Evolutionary conservation across 2,329 filamentous ascomycete genomes (phyloP).

Genomic region (Monilinia fructicola): DNA sequence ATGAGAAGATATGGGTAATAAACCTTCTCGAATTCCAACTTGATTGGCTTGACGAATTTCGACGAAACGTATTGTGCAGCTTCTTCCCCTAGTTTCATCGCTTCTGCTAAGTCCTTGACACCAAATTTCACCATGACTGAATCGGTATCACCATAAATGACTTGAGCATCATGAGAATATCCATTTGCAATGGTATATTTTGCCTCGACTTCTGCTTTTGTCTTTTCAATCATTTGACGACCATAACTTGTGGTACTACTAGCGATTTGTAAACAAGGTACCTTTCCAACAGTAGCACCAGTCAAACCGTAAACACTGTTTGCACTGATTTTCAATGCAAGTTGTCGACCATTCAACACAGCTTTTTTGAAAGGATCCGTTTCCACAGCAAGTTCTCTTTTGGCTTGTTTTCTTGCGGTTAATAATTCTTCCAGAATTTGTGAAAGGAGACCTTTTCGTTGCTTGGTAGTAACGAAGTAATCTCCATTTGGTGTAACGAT

Average conservation of each 20-base stretch:
- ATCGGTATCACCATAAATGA: constrained; percentile 98
- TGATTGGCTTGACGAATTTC: constrained; percentile 96
- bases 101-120: constrained; percentile 77
- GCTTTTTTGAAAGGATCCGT: constrained; percentile 98
- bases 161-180: constrained; percentile 89
- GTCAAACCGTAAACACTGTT: constrained; percentile 98
- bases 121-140: constrained; percentile 99
- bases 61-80: constrained; percentile 83
- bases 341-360: constrained; percentile 92
- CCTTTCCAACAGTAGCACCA: constrained; percentile 91
- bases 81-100: constrained; percentile 95
- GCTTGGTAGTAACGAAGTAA: constrained; percentile 83
- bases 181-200: constrained; percentile 91
- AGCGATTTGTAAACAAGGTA: constrained; percentile 91
- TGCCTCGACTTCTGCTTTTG: constrained; percentile 90
- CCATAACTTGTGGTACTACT: constrained; percentile 97
- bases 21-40: constrained; percentile 98
- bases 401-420: constrained; percentile 89
- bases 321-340: constrained; percentile 93
- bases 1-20: constrained; percentile 97
- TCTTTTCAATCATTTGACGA: constrained; percentile 98
- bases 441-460: constrained; percentile 86
- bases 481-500: constrained; percentile 95
- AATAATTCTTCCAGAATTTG: constrained; percentile 96
- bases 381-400: constrained; percentile 82